Evolutionary conservation across 2,329 filamentous ascomycete species (phyloP), one percentile per base, ranked within the genome.

Genomic region (Talaromyces sp.): DNA sequence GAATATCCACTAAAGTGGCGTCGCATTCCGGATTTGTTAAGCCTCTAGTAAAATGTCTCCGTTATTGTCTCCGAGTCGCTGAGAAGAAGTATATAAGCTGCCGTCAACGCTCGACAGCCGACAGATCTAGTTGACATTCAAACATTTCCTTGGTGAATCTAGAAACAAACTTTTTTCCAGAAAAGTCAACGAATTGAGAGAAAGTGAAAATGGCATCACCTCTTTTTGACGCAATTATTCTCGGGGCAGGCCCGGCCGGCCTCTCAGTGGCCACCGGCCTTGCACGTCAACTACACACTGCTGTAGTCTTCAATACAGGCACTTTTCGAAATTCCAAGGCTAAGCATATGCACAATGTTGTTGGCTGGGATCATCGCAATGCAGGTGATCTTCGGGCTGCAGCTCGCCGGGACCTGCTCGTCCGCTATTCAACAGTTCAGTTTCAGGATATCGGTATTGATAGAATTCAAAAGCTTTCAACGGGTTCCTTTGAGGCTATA

Each of bases 201-300:
- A 51, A 51, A 28, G 12, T 51, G 27, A 10, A 14, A 10, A 51
- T 51, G 18, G 44, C 44, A 23, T 51, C 9, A n/a, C 27, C 56
- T 10, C 23, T 60, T 31, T 44, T 56, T 12, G 75, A 76, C 55
- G 72, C 72, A 36, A 67, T 78, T 4, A 73, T 79, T 57, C 66
- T 79, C 16, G 81, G 80, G 55, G 75, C 68, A 31, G 80, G 80
- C 0, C 81, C 79, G 7, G 79, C 79, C 0, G 80, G 80, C 6
- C 73, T 83, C 3, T 68, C 78, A 1, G 73, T 73, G 1, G 78
- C 78, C 0, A 66, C 75, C 1, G 68, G 68, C 0, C 72, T 80
- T 2, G 75, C 75, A 16, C 76, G 79, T 30, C 72, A 72, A 14
- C 70, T 72, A 1, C 72, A 75, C 59, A 78, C 72, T 14, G 73